Percentiles rank a stretch among this genome's conserved stretches.
Evolutionary conservation across 345 rosid genomes (phyloP).

Genomic region (Bretschneidera sinensis): DNA sequence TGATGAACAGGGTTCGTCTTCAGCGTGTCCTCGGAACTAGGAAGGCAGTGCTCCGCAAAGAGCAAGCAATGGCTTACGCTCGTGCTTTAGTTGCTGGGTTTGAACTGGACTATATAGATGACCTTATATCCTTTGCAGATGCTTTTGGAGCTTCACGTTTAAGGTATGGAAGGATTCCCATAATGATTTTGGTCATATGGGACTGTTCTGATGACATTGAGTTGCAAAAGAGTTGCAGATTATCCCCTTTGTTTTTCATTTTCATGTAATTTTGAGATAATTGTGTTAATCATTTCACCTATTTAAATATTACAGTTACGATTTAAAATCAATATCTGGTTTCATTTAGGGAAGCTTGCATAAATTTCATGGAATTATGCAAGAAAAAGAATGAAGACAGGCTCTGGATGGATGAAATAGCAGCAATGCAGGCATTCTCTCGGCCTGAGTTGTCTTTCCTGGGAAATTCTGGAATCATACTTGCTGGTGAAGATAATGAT

Average conservation of each 20-base stretch:
- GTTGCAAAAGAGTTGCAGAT: too few species aligned
- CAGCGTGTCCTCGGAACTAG: slow-evolving; percentile 81
- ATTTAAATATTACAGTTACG: background rate
- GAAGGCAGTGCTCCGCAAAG: slow-evolving; percentile 75
- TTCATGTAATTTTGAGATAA: too few species aligned
- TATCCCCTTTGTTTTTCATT: too few species aligned
- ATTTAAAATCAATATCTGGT: slow-evolving; percentile 1
- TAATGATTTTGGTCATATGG: background rate
- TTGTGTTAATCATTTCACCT: too few species aligned
- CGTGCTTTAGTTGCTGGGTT: slow-evolving; percentile 90
- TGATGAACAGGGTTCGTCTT: slow-evolving; percentile 69
- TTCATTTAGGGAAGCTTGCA: slow-evolving; percentile 77
- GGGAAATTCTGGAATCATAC: slow-evolving; percentile 74
- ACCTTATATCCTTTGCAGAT: slow-evolving; percentile 78
- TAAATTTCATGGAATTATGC: slow-evolving; percentile 82
- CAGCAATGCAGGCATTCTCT: slow-evolving; percentile 82
- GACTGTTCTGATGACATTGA: background rate
- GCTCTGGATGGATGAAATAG: slow-evolving; percentile 89
- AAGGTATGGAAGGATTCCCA: slow-evolving; percentile 38
- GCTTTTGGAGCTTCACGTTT: slow-evolving; percentile 93
- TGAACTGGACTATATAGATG: slow-evolving; percentile 59
- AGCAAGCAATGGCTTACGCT: slow-evolving; percentile 99
- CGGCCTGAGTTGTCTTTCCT: slow-evolving; percentile 68
- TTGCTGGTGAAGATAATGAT: slow-evolving; percentile 69
- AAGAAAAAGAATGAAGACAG: slow-evolving; percentile 93